Percentiles rank a stretch among this genome's conserved stretches.
These are phyloP conservation scores for Irpex sp. DNA, from an alignment of 1,284 basidiomycete species.

Conservation along the genomic window DNA sequence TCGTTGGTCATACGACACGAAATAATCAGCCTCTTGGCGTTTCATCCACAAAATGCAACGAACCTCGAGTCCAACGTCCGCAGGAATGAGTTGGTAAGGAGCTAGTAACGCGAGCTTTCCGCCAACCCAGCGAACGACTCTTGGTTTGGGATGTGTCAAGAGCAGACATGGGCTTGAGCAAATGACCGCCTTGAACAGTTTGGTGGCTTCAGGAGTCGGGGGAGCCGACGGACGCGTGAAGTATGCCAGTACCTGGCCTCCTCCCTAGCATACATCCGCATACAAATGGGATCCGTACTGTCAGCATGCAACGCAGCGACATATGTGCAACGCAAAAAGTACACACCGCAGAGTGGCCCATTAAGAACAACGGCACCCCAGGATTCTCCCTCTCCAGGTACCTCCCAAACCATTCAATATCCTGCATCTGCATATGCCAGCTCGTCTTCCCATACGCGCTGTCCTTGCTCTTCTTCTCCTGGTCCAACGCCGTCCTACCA, in stretches of 20 bases:
- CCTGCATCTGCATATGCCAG: slow-evolving; percentile 61
- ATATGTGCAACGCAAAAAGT: not conserved
- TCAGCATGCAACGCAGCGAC: not conserved
- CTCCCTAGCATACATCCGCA: slow-evolving; percentile 43
- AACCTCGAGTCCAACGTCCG: slow-evolving; percentile 53
- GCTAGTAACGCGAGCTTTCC: slow-evolving; percentile 39
- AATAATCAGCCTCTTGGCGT: not conserved
- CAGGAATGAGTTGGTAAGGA: slow-evolving; percentile 56
- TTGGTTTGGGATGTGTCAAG: slow-evolving; percentile 53
- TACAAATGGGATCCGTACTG: not conserved
- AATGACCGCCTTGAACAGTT: slow-evolving; percentile 59
- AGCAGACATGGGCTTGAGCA: slow-evolving; percentile 63
- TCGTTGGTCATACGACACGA: not conserved
- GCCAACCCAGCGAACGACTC: slow-evolving; percentile 47
- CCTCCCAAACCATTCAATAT: slow-evolving; percentile 64
- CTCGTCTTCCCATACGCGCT: slow-evolving; percentile 66
- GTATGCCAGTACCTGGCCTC: slow-evolving; percentile 59
- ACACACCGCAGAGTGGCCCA: slow-evolving; percentile 82
- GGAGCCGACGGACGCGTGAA: slow-evolving; percentile 39
- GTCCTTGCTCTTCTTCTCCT: slow-evolving; percentile 36
- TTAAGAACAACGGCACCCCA: slow-evolving; percentile 60
- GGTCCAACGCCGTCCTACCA: slow-evolving; percentile 69
- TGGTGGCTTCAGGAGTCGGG: slow-evolving; percentile 33
- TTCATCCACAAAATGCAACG: slow-evolving; percentile 14
- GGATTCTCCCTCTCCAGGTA: slow-evolving; percentile 41